Conservation (phyloP, 352 stramenopile genomes). For the Globisporangium barbulae region DNA sequence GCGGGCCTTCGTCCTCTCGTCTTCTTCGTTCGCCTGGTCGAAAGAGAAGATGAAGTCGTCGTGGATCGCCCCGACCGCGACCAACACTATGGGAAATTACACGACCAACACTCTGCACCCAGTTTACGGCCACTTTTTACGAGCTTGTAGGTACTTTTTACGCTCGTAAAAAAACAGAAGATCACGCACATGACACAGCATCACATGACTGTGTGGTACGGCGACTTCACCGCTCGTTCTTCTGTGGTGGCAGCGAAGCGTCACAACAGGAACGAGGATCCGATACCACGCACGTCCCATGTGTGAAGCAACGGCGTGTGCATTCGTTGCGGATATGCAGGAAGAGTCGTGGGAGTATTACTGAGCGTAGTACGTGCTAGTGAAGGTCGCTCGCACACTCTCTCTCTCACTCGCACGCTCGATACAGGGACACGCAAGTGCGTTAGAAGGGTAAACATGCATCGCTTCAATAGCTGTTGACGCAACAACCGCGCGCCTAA, state of each 20-base stretch:
- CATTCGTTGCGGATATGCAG: too few relatives aligned
- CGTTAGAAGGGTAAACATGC: too few relatives aligned
- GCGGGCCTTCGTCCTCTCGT: background rate
- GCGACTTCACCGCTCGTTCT: background rate
- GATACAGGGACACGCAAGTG: too few relatives aligned
- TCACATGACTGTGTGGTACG: too few relatives aligned
- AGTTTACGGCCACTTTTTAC: background rate
- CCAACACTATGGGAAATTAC: background rate
- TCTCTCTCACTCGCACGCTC: too few relatives aligned
- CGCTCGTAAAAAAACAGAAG: background rate
- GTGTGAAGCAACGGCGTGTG: too few relatives aligned
- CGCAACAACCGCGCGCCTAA: background rate
- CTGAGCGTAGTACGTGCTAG: too few relatives aligned
- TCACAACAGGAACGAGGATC: background rate
- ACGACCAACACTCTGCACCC: background rate
- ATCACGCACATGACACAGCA: background rate
- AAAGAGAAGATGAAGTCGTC: constrained; percentile 1
- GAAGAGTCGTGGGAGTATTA: too few relatives aligned
- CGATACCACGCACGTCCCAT: too few relatives aligned
- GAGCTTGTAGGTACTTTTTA: background rate
- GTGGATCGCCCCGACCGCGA: background rate
- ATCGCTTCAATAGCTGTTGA: too few relatives aligned
- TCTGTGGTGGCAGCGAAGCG: background rate
- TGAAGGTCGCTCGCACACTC: too few relatives aligned
- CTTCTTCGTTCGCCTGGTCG: background rate